Percentiles rank a stretch among this genome's conserved stretches.
These are phyloP conservation scores for Pichia manshurica DNA, from an alignment of 805 yeast genomes.

Conservation along the genomic window DNA sequence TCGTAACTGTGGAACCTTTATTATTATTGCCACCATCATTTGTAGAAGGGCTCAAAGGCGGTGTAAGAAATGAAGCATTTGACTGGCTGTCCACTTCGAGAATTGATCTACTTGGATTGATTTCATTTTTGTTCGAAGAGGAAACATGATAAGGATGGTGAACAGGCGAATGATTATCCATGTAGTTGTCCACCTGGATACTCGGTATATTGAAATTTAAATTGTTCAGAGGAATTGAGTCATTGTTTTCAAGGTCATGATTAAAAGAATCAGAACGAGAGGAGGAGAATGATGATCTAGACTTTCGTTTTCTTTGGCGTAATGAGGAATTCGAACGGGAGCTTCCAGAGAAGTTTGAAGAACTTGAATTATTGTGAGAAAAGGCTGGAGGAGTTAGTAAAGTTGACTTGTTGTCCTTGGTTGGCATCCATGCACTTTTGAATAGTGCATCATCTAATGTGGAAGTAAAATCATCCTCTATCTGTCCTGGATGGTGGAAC, in stretches of 20 bases:
- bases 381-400: slow-evolving; percentile 1
- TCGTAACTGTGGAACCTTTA: neutral
- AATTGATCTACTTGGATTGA: neutral
- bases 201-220: slow-evolving; percentile 7
- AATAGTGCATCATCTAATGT: slow-evolving; percentile 13
- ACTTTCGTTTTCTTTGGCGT: slow-evolving; percentile 8
- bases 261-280: slow-evolving; percentile 1
- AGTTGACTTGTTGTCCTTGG: neutral
- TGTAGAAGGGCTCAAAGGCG: neutral
- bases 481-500: slow-evolving; percentile 1
- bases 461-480: slow-evolving; percentile 9
- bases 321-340: neutral
- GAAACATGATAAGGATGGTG: neutral
- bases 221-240: slow-evolving; percentile 11
- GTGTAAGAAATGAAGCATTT: neutral
- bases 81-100: neutral
- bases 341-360: neutral
- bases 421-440: slow-evolving; percentile 11
- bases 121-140: neutral
- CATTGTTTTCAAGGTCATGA: slow-evolving; percentile 14
- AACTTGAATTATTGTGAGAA: slow-evolving; percentile 2
- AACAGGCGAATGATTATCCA: neutral
- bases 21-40: neutral
- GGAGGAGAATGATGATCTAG: neutral
- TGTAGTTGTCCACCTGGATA: slow-evolving; percentile 5